phyloP scores from a whole-genome alignment of 176 grass and related monocot species.

The barley (Hordeum vulgare) region MorexV3_pseudomolecules_assembly NC_058523.1:462857731-462858230 shows the following conservation, averaged over 20 bases:
- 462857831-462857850: not conserved
- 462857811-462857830: too few species aligned
- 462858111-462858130: conserved; percentile 14
- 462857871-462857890: not conserved
- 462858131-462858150: not conserved
- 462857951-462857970: too few species aligned
- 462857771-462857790: not conserved
- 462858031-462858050: not conserved
- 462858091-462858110: not conserved
- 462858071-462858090: not conserved
- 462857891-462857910: not conserved
- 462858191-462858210: conserved; percentile 33
- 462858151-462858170: not conserved
- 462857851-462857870: not conserved
- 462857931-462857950: not conserved
- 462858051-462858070: conserved; percentile 31
- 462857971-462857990: not conserved
- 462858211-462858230: conserved; percentile 11
- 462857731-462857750: not conserved
- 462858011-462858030: not conserved
- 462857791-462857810: not conserved
- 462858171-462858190: not conserved
- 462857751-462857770: not conserved
- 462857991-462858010: not conserved
- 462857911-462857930: not conserved